Conservation (phyloP, 768 basidiomycete species). For the Mycena vitilis region DNA sequence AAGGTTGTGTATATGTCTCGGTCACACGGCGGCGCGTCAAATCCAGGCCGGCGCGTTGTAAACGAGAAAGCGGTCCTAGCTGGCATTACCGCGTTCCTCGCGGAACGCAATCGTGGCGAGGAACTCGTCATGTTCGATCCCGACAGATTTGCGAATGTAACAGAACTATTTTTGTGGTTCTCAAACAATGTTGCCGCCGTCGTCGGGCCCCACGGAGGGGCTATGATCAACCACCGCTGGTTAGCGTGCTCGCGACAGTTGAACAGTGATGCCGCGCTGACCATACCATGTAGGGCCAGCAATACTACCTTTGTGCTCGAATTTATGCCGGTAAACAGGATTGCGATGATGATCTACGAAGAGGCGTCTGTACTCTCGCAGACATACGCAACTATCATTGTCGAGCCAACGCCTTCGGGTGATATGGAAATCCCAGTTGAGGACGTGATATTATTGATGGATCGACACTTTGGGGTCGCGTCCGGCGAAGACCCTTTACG, state of each 20-base stretch:
- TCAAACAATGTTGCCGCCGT: conserved; percentile 20
- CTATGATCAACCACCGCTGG: conserved; percentile 36
- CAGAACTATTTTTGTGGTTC: conserved; percentile 29
- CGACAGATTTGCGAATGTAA: background rate
- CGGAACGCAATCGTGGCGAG: conserved; percentile 26
- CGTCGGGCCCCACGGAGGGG: conserved; percentile 33
- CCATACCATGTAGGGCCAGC: conserved; percentile 23
- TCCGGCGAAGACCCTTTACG: conserved; percentile 23
- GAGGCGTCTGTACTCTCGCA: conserved; percentile 33
- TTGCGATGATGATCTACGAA: conserved; percentile 32
- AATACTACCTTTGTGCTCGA: conserved; percentile 27
- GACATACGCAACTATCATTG: conserved; percentile 29
- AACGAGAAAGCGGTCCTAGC: conserved; percentile 28
- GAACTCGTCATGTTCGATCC: conserved; percentile 34
- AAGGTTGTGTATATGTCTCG: conserved; percentile 35
- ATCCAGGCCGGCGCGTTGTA: conserved; percentile 21
- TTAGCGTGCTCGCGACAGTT: background rate
- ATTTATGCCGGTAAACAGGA: conserved; percentile 26
- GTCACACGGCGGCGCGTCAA: conserved; percentile 26
- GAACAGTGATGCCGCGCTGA: background rate
- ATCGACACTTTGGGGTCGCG: conserved; percentile 20
- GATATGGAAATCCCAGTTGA: conserved; percentile 29
- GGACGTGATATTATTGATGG: conserved; percentile 23
- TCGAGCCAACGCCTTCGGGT: conserved; percentile 15
- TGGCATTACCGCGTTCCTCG: conserved; percentile 15